Evolutionary conservation across 2,329 filamentous ascomycete species (phyloP).

Genomic region (Microsporum ferrugineum): DNA sequence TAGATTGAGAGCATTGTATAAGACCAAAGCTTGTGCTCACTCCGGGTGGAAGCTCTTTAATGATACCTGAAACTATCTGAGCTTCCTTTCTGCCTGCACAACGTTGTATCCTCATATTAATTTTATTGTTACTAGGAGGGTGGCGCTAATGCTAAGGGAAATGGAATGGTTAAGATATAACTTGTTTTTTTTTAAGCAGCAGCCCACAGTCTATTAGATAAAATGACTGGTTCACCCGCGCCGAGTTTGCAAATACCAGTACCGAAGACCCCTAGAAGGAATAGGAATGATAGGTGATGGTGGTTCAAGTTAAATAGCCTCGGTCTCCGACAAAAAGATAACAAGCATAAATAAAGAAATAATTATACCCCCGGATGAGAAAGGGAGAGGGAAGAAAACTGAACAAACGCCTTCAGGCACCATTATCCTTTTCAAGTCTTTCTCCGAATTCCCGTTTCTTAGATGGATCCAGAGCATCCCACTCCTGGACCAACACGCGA

Average conservation of each 20-base stretch:
- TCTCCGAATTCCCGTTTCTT: constrained; percentile 21
- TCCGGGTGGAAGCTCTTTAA: not conserved
- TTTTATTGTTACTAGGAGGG: not conserved
- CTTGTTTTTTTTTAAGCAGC: not conserved
- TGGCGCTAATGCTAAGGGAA: not conserved
- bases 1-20: constrained; percentile 84
- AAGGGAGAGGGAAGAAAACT: not conserved
- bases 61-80: not conserved
- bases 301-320: not conserved
- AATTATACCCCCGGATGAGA: not conserved
- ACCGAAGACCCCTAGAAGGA: not conserved
- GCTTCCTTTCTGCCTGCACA: not conserved
- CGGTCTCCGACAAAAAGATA: not conserved
- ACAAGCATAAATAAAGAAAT: not conserved
- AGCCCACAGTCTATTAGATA: not conserved
- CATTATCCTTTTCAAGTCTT: constrained; percentile 6
- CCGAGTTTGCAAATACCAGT: not conserved
- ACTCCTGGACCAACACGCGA: constrained; percentile 11
- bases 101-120: not conserved
- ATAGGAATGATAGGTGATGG: not conserved
- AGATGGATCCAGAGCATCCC: constrained; percentile 19
- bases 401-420: not conserved
- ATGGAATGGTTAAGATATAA: not conserved
- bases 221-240: not conserved
- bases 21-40: constrained; percentile 79